These are phyloP conservation scores for Pseudocercospora eumusae DNA, from an alignment of 2,329 filamentous ascomycete species.

Conservation along the genomic window DNA sequence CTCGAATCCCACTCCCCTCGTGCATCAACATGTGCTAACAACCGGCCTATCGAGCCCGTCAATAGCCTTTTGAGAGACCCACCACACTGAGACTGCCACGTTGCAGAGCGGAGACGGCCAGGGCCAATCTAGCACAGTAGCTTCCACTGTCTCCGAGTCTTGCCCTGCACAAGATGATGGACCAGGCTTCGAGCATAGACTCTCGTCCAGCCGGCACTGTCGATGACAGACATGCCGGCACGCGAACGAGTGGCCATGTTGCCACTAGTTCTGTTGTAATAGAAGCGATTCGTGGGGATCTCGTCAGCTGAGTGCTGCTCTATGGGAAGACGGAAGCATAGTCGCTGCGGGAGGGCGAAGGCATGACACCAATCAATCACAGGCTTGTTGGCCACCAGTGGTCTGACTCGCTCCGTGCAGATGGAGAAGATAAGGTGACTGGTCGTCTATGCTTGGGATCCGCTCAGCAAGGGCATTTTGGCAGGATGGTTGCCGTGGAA, in stretches of 20 bases:
- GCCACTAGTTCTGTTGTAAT: conserved; percentile 47
- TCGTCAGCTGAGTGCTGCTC: conserved; percentile 43
- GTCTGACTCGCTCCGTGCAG: conserved; percentile 42
- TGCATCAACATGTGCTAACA: conserved; percentile 28
- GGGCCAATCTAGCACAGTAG: conserved; percentile 38
- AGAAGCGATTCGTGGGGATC: conserved; percentile 45
- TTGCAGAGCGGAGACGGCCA: conserved; percentile 55
- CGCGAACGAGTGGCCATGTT: conserved; percentile 47
- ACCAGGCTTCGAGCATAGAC: conserved; percentile 40
- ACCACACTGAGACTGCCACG: conserved; percentile 50
- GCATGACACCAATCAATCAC: conserved; percentile 26
- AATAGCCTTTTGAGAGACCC: conserved; percentile 34
- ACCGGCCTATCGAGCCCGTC: conserved; percentile 27
- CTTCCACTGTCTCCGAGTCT: conserved; percentile 24
- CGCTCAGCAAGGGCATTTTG: conserved; percentile 21
- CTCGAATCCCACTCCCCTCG: conserved; percentile 18
- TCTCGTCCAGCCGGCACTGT: conserved; percentile 29
- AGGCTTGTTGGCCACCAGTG: conserved; percentile 20
- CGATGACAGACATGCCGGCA: conserved; percentile 38
- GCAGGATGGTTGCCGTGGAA: conserved; percentile 6
- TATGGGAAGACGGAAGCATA: conserved; percentile 35
- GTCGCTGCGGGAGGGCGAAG: conserved; percentile 7
- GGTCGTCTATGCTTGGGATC: conserved; percentile 39
- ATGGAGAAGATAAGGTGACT: conserved; percentile 52
- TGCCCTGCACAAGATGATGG: conserved; percentile 44